Percentiles rank a stretch among this genome's conserved stretches.
Evolutionary conservation across 495 filamentous ascomycete genomes (phyloP).

Genomic region (Staphylotrichum longicolle): DNA sequence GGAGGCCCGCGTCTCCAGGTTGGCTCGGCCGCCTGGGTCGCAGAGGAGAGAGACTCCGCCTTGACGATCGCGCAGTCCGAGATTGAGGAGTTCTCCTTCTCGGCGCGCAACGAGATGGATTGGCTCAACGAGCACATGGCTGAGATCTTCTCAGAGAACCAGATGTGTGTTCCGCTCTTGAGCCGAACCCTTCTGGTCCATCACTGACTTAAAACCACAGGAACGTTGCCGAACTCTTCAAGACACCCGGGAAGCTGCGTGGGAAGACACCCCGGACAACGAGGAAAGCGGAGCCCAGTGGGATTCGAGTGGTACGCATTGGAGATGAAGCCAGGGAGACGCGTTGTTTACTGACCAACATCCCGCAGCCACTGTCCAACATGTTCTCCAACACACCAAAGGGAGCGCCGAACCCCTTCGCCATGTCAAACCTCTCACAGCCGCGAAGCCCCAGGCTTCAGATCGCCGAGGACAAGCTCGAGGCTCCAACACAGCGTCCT

Average conservation of each 20-base stretch:
- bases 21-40: conserved; percentile 55
- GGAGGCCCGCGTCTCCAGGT: conserved; percentile 53
- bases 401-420: conserved; percentile 47
- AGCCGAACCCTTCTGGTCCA: background rate
- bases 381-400: conserved; percentile 63
- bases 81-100: conserved; percentile 83
- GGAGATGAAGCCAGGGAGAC: background rate
- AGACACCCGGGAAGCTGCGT: conserved; percentile 89
- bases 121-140: conserved; percentile 98
- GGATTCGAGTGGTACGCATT: conserved; percentile 64
- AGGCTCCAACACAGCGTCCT: conserved; percentile 24
- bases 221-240: conserved; percentile 89
- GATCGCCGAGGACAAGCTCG: conserved; percentile 36
- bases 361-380: conserved; percentile 74
- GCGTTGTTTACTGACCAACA: conserved; percentile 23
- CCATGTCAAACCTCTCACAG: conserved; percentile 33
- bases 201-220: conserved; percentile 40
- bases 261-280: conserved; percentile 88
- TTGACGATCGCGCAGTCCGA: conserved; percentile 58
- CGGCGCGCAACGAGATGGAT: conserved; percentile 84
- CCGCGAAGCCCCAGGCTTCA: conserved; percentile 40
- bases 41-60: conserved; percentile 51
- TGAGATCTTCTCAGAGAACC: conserved; percentile 82
- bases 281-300: conserved; percentile 63
- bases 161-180: conserved; percentile 58